Base-by-base conservation (phyloP, 352 stramenopile genomes). In the Pelagophyceae sp. region DNA sequence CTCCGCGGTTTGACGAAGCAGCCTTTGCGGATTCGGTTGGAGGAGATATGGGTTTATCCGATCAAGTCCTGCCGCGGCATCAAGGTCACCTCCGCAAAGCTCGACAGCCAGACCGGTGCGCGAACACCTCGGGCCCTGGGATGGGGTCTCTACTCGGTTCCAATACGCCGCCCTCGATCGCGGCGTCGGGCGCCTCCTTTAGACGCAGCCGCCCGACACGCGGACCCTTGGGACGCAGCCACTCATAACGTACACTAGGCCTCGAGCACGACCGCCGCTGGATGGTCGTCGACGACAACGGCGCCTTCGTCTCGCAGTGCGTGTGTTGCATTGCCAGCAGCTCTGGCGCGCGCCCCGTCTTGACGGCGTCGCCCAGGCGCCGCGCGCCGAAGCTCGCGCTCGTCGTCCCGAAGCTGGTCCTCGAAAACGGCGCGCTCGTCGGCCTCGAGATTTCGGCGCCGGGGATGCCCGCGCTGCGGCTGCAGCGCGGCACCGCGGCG, bases 31-130 rank as follows among this genome's bases (percentile, higher is more conserved):
- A n/a, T n/a, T n/a, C n/a, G n/a, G n/a, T n/a, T 92, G 25, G 54
- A 76, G 0, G 88, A 87, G 0, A 81, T 93, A 6, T 87, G 81
- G 77, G 77, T 94, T 51, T 94, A 93, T 78, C 90, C 90, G 35
- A 84, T 94, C 82, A 93, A 94, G 80, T 91, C 86, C 29, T 93
- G 89, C 78, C 82, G 79, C 65, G 87, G 87, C 0, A 86, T 91
- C 29, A 80, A 83, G 0, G 54, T 93, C 15, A 32, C 77, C 84
- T 76, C 35, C 54, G 23, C 58, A 20, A 40, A 1, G 61, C 25
- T 71, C 3, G 38, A 25, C 0, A 1, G 32, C 75, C n/a, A 20
- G 17, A 54, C 45, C 11, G 45, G n/a, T n/a, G n/a, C n/a, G n/a
- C n/a, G n/a, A n/a, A n/a, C n/a, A n/a, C n/a, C n/a, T n/a, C n/a